Percentiles rank a stretch among this genome's conserved stretches.
phyloP scores from a whole-genome alignment of 2,329 filamentous ascomycete genomes.

The Monilinia laxa region DNA sequence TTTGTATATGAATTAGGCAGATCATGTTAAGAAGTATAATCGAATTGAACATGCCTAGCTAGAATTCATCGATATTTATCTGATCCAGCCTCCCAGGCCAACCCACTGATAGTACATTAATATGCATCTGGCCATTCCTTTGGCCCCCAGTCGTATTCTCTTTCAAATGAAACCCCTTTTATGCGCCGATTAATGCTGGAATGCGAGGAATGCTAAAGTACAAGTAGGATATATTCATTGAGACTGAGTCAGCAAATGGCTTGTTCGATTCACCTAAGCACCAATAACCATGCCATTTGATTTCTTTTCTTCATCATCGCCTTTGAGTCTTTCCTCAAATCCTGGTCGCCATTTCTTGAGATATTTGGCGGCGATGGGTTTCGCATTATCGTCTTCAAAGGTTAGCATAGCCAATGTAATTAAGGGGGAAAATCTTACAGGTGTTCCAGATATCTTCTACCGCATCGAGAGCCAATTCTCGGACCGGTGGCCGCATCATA shows the following conservation, averaged over 20 bases:
- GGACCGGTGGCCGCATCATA: constrained; percentile 65
- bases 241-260: neutral
- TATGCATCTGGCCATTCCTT: constrained; percentile 5
- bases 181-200: constrained; percentile 21
- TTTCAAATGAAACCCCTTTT: constrained; percentile 5
- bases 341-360: constrained; percentile 59
- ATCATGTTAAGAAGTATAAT: neutral
- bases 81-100: neutral
- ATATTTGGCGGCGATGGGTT: constrained; percentile 62
- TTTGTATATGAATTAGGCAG: neutral
- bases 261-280: constrained; percentile 3
- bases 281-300: constrained; percentile 24
- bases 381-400: constrained; percentile 57
- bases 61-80: neutral
- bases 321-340: constrained; percentile 36
- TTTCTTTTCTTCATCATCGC: constrained; percentile 28
- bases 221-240: neutral
- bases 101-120: constrained; percentile 15
- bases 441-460: constrained; percentile 67
- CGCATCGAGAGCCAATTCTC: constrained; percentile 61
- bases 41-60: neutral
- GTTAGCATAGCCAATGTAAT: constrained; percentile 31
- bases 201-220: constrained; percentile 19
- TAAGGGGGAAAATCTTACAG: constrained; percentile 49
- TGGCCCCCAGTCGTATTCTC: neutral